Evolutionary conservation across 129 eudicot genomes (phyloP).

Genomic region (Flaveria robusta): DNA sequence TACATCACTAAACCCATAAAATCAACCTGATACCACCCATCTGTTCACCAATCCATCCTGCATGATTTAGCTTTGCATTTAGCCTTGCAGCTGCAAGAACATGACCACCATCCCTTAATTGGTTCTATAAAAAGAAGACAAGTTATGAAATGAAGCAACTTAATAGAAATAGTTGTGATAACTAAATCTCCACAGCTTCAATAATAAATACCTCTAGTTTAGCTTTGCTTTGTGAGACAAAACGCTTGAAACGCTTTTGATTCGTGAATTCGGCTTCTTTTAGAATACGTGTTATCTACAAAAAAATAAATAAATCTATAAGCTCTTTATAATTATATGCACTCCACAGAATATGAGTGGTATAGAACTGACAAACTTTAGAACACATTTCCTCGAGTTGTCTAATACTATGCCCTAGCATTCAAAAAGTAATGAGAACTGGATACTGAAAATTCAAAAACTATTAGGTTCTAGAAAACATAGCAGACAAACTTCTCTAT

Average conservation of each 20-base stretch:
- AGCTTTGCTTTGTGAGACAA: constrained; percentile 83
- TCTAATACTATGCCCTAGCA: background rate
- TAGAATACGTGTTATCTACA: constrained; percentile 61
- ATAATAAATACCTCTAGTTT: constrained; percentile 70
- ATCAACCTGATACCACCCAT: constrained; percentile 82
- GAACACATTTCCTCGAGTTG: background rate
- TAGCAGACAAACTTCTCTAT: background rate
- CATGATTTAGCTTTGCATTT: constrained; percentile 79
- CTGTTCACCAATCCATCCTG: constrained; percentile 82
- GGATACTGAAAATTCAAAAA: background rate
- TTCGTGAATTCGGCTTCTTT: constrained; percentile 84
- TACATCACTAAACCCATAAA: background rate
- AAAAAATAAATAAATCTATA: constrained; percentile 1
- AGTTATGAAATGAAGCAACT: background rate
- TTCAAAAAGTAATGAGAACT: background rate
- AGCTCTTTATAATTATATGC: background rate
- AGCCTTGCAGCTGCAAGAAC: constrained; percentile 83
- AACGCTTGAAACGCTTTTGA: constrained; percentile 86
- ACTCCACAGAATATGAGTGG: constrained; percentile 1
- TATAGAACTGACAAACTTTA: background rate
- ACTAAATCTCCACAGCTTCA: background rate
- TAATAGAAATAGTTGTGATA: constrained; percentile 15
- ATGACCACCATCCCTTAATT: constrained; percentile 87
- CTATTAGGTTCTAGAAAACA: background rate
- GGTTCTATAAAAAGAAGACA: constrained; percentile 44